phyloP scores from a whole-genome alignment of 768 basidiomycete species.

The Termitomyces sp. region DNA sequence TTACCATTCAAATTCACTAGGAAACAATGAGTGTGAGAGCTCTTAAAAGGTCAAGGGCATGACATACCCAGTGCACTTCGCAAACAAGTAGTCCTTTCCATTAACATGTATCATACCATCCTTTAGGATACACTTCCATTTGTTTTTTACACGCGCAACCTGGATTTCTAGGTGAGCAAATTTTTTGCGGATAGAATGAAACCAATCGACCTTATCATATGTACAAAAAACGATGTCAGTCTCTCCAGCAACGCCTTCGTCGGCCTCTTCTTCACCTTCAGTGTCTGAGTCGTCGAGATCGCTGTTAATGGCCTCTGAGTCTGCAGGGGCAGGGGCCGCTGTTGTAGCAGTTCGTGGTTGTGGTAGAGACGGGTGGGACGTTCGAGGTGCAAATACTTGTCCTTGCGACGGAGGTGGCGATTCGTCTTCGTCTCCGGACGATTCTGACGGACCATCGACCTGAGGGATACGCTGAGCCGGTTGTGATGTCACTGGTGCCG shows the following conservation, averaged over 20 bases:
- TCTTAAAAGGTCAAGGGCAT: background rate
- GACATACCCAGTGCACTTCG: slow-evolving; percentile 87
- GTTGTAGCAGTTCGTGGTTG: slow-evolving; percentile 40
- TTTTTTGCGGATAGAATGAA: background rate
- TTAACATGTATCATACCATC: slow-evolving; percentile 98
- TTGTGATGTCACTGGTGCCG: slow-evolving; percentile 3
- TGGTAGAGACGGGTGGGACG: slow-evolving; percentile 74
- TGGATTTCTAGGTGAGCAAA: slow-evolving; percentile 22
- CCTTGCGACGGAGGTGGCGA: slow-evolving; percentile 59
- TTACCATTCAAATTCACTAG: slow-evolving; percentile 39
- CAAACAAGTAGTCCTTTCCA: slow-evolving; percentile 95
- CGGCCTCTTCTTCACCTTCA: slow-evolving; percentile 77
- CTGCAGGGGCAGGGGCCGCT: slow-evolving; percentile 31
- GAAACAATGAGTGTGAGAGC: background rate
- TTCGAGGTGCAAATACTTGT: slow-evolving; percentile 59
- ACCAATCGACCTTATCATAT: slow-evolving; percentile 81
- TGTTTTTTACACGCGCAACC: slow-evolving; percentile 99
- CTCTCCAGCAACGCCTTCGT: slow-evolving; percentile 67
- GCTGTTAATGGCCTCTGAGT: slow-evolving; percentile 89
- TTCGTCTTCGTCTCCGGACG: slow-evolving; percentile 54
- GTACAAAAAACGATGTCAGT: slow-evolving; percentile 97
- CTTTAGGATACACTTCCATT: slow-evolving; percentile 98
- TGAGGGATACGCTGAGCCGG: slow-evolving; percentile 54
- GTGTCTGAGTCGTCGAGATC: slow-evolving; percentile 95
- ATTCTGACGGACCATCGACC: slow-evolving; percentile 75